Conservation (phyloP, 139 green algal species). For the Spirogloea muscicola region DNA sequence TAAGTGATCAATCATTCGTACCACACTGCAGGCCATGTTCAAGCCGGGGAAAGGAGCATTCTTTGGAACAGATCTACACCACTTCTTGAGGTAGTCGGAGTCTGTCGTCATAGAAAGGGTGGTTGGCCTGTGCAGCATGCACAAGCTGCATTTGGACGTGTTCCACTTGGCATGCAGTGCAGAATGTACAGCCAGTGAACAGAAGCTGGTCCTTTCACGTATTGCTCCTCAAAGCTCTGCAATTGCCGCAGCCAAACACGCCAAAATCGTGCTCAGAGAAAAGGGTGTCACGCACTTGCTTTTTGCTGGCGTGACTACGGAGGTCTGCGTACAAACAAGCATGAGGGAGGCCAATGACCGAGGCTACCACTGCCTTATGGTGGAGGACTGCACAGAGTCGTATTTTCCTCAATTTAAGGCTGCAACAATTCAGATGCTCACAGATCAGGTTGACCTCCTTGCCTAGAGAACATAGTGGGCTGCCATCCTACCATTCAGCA, state of each 20-base stretch:
- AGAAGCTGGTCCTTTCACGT: no score
- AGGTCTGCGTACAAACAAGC: conserved; percentile 61
- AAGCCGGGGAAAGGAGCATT: conserved; percentile 73
- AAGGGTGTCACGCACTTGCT: conserved; percentile 63
- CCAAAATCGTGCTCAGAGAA: no score
- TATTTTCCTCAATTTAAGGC: conserved; percentile 65
- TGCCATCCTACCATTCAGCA: no score
- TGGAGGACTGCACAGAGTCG: conserved; percentile 58
- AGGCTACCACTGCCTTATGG: conserved; percentile 63
- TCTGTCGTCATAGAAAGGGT: no score
- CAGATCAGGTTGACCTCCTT: background rate
- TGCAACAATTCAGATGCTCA: conserved; percentile 13
- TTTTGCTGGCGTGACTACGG: conserved; percentile 65
- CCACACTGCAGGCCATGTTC: conserved; percentile 36
- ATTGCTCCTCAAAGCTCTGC: no score
- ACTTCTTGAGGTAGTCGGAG: conserved; percentile 48
- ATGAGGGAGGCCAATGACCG: conserved; percentile 70
- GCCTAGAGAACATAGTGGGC: no score
- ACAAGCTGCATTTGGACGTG: no score
- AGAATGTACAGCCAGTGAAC: no score
- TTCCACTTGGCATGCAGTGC: no score
- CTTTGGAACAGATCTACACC: conserved; percentile 61
- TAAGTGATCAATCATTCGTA: no score
- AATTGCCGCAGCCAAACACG: no score
- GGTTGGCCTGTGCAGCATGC: no score